Evolutionary conservation across 805 yeast genomes (phyloP).

Genomic region (Candida silvicultrix): DNA sequence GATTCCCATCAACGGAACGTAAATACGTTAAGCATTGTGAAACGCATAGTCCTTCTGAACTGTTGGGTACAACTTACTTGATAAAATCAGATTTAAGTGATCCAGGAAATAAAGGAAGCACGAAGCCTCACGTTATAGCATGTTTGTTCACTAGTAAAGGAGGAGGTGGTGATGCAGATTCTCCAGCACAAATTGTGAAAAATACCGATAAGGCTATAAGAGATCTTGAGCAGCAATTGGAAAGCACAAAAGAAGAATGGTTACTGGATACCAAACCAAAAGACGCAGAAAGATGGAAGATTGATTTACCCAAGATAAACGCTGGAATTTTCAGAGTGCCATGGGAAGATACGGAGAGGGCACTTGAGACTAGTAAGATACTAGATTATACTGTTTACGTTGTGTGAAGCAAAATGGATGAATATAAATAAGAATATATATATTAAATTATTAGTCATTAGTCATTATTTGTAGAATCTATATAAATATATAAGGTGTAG

Average conservation of each 20-base stretch:
- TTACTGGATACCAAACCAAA: constrained; percentile 1
- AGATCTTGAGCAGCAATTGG: constrained; percentile 37
- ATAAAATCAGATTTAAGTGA: constrained; percentile 30
- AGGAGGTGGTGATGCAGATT: constrained; percentile 37
- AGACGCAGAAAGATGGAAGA: constrained; percentile 13
- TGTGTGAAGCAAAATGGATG: constrained; percentile 16
- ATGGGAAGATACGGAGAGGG: constrained; percentile 62
- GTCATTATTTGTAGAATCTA: too few species aligned
- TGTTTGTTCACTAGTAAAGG: constrained; percentile 69
- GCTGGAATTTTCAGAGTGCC: constrained; percentile 79
- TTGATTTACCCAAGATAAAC: constrained; percentile 73
- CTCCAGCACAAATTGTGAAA: constrained; percentile 38
- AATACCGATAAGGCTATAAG: constrained; percentile 45
- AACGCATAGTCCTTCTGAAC: constrained; percentile 19
- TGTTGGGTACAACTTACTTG: constrained; percentile 52
- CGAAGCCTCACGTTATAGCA: constrained; percentile 30
- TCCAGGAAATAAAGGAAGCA: constrained; percentile 23
- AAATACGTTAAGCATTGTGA: constrained; percentile 30
- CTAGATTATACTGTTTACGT: constrained; percentile 41
- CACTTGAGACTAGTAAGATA: constrained; percentile 28
- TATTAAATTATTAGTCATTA: too few species aligned
- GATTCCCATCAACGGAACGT: constrained; percentile 52
- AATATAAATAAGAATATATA: too few species aligned
- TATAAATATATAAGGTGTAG: too few species aligned
- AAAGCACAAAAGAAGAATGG: not conserved